Base-by-base conservation (phyloP, 768 basidiomycete genomes). In the Clavaria fumosa region DNA sequence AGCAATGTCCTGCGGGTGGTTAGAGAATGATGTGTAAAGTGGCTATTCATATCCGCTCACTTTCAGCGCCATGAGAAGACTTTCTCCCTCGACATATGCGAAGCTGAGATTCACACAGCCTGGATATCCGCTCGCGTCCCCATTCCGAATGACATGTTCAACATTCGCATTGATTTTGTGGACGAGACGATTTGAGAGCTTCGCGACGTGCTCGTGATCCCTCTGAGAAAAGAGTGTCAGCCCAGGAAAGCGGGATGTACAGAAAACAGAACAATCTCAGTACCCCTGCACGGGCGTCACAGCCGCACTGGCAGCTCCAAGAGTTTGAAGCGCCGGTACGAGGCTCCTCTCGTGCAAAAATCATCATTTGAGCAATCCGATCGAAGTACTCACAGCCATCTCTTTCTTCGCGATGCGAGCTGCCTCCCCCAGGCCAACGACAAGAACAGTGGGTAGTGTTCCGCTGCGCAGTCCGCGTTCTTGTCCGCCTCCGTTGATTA, bases 21-120 rank as follows among this genome's bases (percentile, higher is more conserved):
- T 15, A 31, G 10, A 23, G 7, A 23, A 28, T 31, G 12, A 17
- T 7, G 32, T 20, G 22, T 39, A 5, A 17, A 20, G 47, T n/a
- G n/a, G n/a, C n/a, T n/a, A n/a, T n/a, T n/a, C n/a, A n/a, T n/a
- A n/a, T n/a, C n/a, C n/a, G n/a, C 62, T 39, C 45, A 80, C 89
- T 72, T 99, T 99, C 47, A 99, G 58, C 7, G 93, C 91, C 95
- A 99, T 99, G 43, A 99, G 58, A 45, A 99, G 68, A 55, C 84
- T 89, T 60, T 97, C 93, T 17, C 93, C 93, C 56, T 97, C 93
- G 24, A 97, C 90, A 52, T 95, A 97, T 2, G 90, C 75, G 54
- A 96, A 96, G 45, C 82, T 86, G 30, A 96, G 68, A 57, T 96
- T 96, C 53, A 96, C 73, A 54, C 95, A 99, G 27, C 95, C 95